These are phyloP conservation scores for Flammula alnicola DNA, from an alignment of 1,284 basidiomycete species.

Conservation along the genomic window DNA sequence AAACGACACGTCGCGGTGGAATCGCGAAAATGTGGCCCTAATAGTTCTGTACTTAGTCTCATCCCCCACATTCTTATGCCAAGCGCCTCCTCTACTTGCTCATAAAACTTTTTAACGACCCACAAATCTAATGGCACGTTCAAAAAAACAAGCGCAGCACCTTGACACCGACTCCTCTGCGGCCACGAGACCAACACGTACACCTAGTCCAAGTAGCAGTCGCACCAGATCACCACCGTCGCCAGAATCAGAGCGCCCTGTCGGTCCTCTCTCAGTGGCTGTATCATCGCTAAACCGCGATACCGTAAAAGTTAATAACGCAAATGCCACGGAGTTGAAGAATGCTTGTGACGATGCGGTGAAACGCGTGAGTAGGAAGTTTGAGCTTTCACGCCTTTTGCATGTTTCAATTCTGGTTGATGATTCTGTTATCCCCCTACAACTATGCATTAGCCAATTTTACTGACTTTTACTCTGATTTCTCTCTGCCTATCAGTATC, in stretches of 20 bases:
- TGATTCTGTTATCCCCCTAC: neutral
- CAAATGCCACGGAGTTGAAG: slow-evolving; percentile 83
- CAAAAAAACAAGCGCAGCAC: slow-evolving; percentile 27
- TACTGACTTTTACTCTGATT: slow-evolving; percentile 6
- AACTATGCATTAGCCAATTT: neutral
- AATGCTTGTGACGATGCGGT: slow-evolving; percentile 89
- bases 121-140: slow-evolving; percentile 31
- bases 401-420: neutral
- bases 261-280: slow-evolving; percentile 57
- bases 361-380: slow-evolving; percentile 71
- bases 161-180: slow-evolving; percentile 21
- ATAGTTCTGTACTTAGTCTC: neutral
- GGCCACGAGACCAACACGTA: slow-evolving; percentile 13
- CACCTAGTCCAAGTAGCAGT: slow-evolving; percentile 19
- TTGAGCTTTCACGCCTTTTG: neutral
- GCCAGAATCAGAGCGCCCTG: slow-evolving; percentile 40
- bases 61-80: slow-evolving; percentile 9
- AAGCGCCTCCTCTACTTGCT: slow-evolving; percentile 13
- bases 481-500: too few relatives aligned
- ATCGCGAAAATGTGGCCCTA: slow-evolving; percentile 7
- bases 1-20: slow-evolving; percentile 28
- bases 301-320: slow-evolving; percentile 83
- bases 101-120: slow-evolving; percentile 19
- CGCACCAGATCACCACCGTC: slow-evolving; percentile 24
- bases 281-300: slow-evolving; percentile 57